Evolutionary conservation across 2,329 filamentous ascomycete species (phyloP), one percentile per base, ranked within the genome.

Genomic region (Drechslerella dactyloides): DNA sequence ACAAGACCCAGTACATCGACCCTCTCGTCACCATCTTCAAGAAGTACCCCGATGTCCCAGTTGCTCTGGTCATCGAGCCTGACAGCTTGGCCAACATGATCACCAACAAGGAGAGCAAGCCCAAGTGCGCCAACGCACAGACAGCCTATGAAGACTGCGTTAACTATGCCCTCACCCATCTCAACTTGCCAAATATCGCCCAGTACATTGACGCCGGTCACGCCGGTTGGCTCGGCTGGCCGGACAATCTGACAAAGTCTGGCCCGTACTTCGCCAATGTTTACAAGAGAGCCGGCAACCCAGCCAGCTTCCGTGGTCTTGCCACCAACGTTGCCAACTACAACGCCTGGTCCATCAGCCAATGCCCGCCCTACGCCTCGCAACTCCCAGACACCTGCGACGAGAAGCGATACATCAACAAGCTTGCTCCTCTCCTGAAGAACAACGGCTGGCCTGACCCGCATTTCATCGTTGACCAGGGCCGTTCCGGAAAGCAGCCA

Each of bases 291-390:
- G 82, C 84, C 13, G 82, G 84, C 44, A 81, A 79, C 33, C 84
- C 84, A 15, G 78, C 79, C 17, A 76, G 82, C 33, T 80, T 86
- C 58, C 83, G 85, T 61, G 84, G 84, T 61, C 79, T 86, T 53
- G 83, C 81, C 27, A 86, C 84, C 76, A 86, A 86, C 78, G 83
- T 86, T n/a, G 81, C 84, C 74, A 85, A 85, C 81, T 86, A 84
- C 80, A 86, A 86, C 76, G 77, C 76, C 24, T 79, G 72, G 69
- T 69, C 69, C 27, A 35, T 73, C 52, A 59, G 27, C 48, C 76
- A 76, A 51, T 69, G 75, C 74, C 82, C 83, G 2, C 77, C 80
- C 1, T 85, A 83, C 78, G 83, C 83, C 77, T 78, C 80, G 76
- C 83, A 85, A 78, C 75, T 46, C 21, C 23, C 1, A 10, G 24